A percentile compares a stretch with the other conserved stretches of the same genome.
Conservation (phyloP, 2,329 filamentous ascomycete genomes). For the Curvularia sp. region DNA sequence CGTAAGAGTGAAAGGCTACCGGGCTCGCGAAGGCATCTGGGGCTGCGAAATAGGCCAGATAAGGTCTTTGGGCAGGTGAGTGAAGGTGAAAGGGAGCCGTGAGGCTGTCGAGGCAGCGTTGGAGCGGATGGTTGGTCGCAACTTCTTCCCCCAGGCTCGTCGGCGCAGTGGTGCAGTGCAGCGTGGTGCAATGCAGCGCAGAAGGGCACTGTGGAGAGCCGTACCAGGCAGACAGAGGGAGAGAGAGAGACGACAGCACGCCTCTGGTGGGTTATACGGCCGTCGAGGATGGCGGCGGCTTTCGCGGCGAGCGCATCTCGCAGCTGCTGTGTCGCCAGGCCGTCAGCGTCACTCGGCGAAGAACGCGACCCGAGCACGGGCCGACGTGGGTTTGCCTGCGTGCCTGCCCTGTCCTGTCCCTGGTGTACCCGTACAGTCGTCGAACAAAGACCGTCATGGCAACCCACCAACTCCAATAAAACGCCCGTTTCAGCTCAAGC, state of each 20-base stretch:
- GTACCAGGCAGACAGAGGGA: neutral
- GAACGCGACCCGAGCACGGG: slow-evolving; percentile 28
- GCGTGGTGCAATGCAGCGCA: neutral
- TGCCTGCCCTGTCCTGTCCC: neutral
- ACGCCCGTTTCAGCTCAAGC: too few species aligned
- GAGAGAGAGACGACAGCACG: neutral
- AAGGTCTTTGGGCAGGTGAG: slow-evolving; percentile 10
- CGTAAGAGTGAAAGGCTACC: slow-evolving; percentile 21
- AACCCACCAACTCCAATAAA: too few species aligned
- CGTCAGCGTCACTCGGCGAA: slow-evolving; percentile 39
- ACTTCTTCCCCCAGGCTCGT: slow-evolving; percentile 26
- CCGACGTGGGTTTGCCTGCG: slow-evolving; percentile 10
- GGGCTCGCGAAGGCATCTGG: slow-evolving; percentile 22
- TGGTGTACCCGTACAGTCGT: neutral
- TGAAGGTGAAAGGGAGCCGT: slow-evolving; percentile 18
- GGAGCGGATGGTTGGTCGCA: slow-evolving; percentile 25
- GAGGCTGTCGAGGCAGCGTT: slow-evolving; percentile 17
- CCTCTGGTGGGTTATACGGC: slow-evolving; percentile 13
- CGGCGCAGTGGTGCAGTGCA: slow-evolving; percentile 9
- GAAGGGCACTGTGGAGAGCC: neutral
- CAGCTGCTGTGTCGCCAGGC: slow-evolving; percentile 30
- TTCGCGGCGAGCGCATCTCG: slow-evolving; percentile 32
- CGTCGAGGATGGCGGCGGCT: slow-evolving; percentile 33
- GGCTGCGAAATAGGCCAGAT: slow-evolving; percentile 1
- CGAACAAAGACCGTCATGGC: too few species aligned